Percentiles rank a stretch among this genome's conserved stretches.
phyloP scores from a whole-genome alignment of 768 basidiomycete species.

The Suillus variegatus region DNA sequence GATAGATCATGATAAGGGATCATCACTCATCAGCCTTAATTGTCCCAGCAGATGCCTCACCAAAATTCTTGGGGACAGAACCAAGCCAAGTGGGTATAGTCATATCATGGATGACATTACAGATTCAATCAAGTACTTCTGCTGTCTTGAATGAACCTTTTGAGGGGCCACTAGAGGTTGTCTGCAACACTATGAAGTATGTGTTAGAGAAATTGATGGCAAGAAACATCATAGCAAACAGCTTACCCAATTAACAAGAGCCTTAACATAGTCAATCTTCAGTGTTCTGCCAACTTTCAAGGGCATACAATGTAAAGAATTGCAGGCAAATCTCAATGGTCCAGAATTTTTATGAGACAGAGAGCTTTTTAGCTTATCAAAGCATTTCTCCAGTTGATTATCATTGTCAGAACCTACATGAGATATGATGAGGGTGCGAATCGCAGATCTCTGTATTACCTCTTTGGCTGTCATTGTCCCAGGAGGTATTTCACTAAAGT shows the following conservation, averaged over 20 bases:
- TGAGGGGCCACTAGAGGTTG: constrained; percentile 4
- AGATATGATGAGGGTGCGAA: too few relatives aligned
- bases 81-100: not conserved
- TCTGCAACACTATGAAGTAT: not conserved
- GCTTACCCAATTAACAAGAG: not conserved
- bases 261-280: not conserved
- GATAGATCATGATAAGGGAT: constrained; percentile 1
- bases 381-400: too few relatives aligned
- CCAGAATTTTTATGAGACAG: too few relatives aligned
- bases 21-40: constrained; percentile 26
- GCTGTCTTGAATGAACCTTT: not conserved
- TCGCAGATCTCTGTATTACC: too few relatives aligned
- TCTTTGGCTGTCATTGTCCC: too few relatives aligned
- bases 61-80: too few relatives aligned
- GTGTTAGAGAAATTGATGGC: not conserved
- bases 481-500: too few relatives aligned
- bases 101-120: not conserved
- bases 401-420: too few relatives aligned
- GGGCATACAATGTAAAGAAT: too few relatives aligned
- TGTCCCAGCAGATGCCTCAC: not conserved
- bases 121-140: not conserved
- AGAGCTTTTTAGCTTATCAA: too few relatives aligned
- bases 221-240: not conserved
- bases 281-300: not conserved
- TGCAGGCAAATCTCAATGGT: too few relatives aligned